These are phyloP conservation scores for Chlorella sp. DNA, from an alignment of 139 green algal species.

Conservation along the genomic window DNA sequence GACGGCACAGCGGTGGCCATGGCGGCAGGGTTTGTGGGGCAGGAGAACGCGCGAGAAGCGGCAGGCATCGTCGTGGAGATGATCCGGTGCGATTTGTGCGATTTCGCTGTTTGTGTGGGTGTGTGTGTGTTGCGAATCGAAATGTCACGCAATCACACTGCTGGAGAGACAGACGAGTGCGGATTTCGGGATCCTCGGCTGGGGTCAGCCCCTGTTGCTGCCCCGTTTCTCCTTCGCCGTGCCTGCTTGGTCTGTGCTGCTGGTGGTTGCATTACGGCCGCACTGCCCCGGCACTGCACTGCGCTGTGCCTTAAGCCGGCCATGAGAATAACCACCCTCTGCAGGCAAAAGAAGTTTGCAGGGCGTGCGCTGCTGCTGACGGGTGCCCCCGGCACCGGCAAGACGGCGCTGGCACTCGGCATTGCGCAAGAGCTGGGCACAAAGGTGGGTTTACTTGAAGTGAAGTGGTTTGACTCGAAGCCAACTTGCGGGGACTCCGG, in stretches of 20 bases:
- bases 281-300: no score
- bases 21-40: slow-evolving; percentile 93
- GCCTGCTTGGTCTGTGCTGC: no score
- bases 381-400: slow-evolving; percentile 96
- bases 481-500: no score
- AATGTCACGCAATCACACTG: no score
- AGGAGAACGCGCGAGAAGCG: slow-evolving; percentile 93
- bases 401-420: slow-evolving; percentile 97
- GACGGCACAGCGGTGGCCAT: slow-evolving; percentile 81
- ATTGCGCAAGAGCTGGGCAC: slow-evolving; percentile 81
- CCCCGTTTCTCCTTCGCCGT: neutral
- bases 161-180: no score
- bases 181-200: no score
- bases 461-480: no score
- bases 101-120: no score
- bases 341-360: slow-evolving; percentile 96
- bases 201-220: neutral
- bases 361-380: slow-evolving; percentile 94
- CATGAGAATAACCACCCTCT: no score
- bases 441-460: slow-evolving; percentile 1
- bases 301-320: no score
- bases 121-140: no score
- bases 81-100: slow-evolving; percentile 68
- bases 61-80: slow-evolving; percentile 98
- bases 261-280: no score